Conservation (phyloP, 176 grass and related monocot species). For the Bromus sterilis region DNA sequence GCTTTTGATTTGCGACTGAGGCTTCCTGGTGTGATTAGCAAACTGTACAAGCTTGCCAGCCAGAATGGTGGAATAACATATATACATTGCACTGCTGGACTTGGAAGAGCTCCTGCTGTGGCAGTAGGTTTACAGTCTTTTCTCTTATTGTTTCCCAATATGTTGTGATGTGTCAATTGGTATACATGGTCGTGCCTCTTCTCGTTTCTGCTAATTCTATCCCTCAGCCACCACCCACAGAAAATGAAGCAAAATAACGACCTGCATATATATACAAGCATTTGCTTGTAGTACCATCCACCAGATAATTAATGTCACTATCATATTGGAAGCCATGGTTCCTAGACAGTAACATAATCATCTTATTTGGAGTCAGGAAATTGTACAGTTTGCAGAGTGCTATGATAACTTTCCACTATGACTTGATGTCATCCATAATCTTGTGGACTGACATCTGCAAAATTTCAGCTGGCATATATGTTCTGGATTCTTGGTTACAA, state of each 20-base stretch:
- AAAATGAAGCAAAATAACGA: not conserved
- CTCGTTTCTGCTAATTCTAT: not conserved
- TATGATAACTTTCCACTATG: not conserved
- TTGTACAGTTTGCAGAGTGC: not conserved
- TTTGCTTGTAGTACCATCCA: not conserved
- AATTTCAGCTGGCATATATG: constrained; percentile 56
- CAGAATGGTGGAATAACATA: constrained; percentile 82
- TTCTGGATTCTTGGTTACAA: constrained; percentile 66
- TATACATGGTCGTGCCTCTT: not conserved
- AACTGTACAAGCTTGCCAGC: constrained; percentile 71
- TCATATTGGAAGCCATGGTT: not conserved
- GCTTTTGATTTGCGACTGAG: constrained; percentile 96
- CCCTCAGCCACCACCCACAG: not conserved
- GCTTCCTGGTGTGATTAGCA: constrained; percentile 91
- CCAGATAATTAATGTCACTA: not conserved
- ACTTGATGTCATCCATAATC: not conserved
- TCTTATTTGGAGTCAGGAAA: not conserved
- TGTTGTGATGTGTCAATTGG: not conserved
- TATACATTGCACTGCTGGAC: constrained; percentile 96
- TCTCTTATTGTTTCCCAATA: not conserved
- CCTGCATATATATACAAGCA: not conserved
- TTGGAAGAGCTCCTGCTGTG: constrained; percentile 93
- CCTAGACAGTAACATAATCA: not conserved
- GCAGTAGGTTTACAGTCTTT: constrained; percentile 47
- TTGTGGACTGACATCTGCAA: not conserved